Evolutionary conservation across 2,329 filamentous ascomycete species (phyloP).

Genomic region (Aspergillus niger): DNA sequence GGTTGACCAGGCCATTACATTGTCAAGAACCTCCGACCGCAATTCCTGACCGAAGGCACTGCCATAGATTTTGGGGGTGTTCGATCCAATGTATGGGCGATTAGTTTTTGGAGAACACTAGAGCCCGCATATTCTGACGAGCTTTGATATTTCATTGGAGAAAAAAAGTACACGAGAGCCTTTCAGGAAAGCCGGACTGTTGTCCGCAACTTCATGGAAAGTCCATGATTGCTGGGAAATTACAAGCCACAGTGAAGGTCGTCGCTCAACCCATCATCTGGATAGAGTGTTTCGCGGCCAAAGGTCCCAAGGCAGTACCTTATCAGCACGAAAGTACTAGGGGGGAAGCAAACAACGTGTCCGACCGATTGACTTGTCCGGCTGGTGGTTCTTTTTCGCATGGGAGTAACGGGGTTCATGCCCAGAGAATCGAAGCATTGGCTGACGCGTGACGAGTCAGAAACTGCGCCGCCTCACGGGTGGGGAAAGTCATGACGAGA

Average conservation of each 20-base stretch:
- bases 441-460: slow-evolving; percentile 38
- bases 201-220: slow-evolving; percentile 1
- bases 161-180: not conserved
- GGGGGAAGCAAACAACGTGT: not conserved
- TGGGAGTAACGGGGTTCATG: slow-evolving; percentile 11
- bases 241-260: slow-evolving; percentile 6
- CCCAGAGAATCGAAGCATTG: slow-evolving; percentile 11
- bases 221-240: slow-evolving; percentile 19
- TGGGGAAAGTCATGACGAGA: not conserved
- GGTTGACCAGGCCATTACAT: slow-evolving; percentile 5
- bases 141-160: not conserved
- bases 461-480: slow-evolving; percentile 14
- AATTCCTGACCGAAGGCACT: not conserved
- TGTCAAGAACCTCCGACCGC: not conserved
- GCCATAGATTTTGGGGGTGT: not conserved
- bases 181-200: not conserved
- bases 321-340: not conserved
- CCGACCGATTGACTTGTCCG: slow-evolving; percentile 18
- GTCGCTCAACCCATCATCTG: slow-evolving; percentile 8
- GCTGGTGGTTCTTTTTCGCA: slow-evolving; percentile 13
- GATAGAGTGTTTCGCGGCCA: not conserved
- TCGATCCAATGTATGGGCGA: not conserved
- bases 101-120: not conserved
- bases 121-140: too few relatives aligned
- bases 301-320: not conserved